Percentiles rank a stretch among this genome's conserved stretches.
Evolutionary conservation across 306 rosid genomes (phyloP).

Genomic region (Mimosa bimucronata): DNA sequence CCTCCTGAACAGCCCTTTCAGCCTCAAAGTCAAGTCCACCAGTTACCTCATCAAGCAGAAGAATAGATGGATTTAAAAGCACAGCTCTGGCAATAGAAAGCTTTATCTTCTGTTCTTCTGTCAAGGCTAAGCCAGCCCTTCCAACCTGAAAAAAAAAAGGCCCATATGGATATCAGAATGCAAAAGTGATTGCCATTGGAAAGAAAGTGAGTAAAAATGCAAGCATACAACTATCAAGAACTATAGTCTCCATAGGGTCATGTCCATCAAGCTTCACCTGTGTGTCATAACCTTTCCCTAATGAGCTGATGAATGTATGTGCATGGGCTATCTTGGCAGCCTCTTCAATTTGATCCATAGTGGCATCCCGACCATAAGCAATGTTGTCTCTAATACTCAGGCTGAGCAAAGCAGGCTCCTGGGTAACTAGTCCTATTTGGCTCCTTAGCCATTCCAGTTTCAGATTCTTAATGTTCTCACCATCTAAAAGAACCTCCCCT

Average conservation of each 20-base stretch:
- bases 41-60: constrained; percentile 97
- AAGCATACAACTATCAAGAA: constrained; percentile 1
- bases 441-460: constrained; percentile 95
- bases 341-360: constrained; percentile 96
- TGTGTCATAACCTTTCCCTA: constrained; percentile 83
- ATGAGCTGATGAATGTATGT: constrained; percentile 93
- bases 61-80: constrained; percentile 93
- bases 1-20: constrained; percentile 95
- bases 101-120: constrained; percentile 94
- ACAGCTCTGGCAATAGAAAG: constrained; percentile 99
- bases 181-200: constrained; percentile 13
- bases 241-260: constrained; percentile 27
- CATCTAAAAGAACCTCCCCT: constrained; percentile 99
- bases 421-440: constrained; percentile 97
- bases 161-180: constrained; percentile 17
- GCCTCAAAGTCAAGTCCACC: constrained; percentile 99
- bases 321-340: constrained; percentile 99
- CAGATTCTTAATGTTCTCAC: constrained; percentile 93
- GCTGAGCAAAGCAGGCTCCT: constrained; percentile 98
- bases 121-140: constrained; percentile 85
- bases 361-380: constrained; percentile 95
- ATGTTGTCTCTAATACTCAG: constrained; percentile 96
- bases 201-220: constrained; percentile 26
- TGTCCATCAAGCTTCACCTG: constrained; percentile 66
- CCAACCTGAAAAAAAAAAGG: constrained; percentile 80